phyloP scores from a whole-genome alignment of 768 basidiomycete genomes.

The Omphalotus guepiniiformis region DNA sequence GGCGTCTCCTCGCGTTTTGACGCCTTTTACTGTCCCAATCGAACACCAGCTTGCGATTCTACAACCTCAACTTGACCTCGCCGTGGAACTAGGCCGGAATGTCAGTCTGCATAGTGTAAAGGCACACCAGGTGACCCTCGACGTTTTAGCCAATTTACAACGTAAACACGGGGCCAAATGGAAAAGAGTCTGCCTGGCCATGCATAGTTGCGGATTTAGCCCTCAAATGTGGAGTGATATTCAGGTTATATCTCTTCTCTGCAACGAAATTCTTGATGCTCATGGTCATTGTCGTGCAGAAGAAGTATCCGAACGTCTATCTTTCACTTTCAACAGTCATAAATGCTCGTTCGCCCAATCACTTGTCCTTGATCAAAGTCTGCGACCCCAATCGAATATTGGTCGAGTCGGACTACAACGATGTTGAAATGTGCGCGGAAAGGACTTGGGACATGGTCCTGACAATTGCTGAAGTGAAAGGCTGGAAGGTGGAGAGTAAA shows the following conservation, averaged over 20 bases:
- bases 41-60: constrained; percentile 79
- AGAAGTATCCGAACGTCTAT: constrained; percentile 70
- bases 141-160: constrained; percentile 58
- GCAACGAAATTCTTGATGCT: not conserved
- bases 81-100: constrained; percentile 71
- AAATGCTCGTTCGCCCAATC: constrained; percentile 66
- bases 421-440: constrained; percentile 51
- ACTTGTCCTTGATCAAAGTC: constrained; percentile 57
- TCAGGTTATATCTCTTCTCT: constrained; percentile 47
- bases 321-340: constrained; percentile 86
- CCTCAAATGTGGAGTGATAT: constrained; percentile 69
- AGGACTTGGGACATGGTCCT: constrained; percentile 77
- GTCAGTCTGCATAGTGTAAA: constrained; percentile 89
- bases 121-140: constrained; percentile 61
- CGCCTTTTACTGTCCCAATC: constrained; percentile 75
- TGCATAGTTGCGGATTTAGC: constrained; percentile 89
- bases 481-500: constrained; percentile 67
- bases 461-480: constrained; percentile 68
- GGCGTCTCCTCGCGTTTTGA: constrained; percentile 49
- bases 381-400: constrained; percentile 68
- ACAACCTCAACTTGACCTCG: constrained; percentile 81
- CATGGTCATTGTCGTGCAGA: constrained; percentile 35
- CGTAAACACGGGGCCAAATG: constrained; percentile 55
- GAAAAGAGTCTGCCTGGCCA: constrained; percentile 70
- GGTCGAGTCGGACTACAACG: constrained; percentile 82